Conservation (phyloP, 768 basidiomycete species). For the Calocybe cyanea region DNA sequence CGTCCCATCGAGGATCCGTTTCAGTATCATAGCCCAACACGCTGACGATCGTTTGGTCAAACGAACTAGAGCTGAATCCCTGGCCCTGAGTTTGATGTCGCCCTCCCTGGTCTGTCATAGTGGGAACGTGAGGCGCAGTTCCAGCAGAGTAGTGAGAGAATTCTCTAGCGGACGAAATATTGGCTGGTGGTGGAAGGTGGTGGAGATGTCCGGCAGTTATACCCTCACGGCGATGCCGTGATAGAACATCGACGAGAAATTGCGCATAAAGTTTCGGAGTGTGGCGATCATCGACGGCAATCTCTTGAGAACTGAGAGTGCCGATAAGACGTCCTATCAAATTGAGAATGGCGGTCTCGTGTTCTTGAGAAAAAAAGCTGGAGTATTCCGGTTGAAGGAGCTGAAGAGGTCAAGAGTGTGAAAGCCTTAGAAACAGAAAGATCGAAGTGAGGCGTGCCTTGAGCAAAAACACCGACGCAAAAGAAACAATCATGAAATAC, state of each 20-base stretch:
- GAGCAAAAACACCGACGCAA: conserved; percentile 79
- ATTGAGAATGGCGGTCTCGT: conserved; percentile 69
- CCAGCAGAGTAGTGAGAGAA: conserved; percentile 14
- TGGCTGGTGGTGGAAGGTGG: conserved; percentile 42
- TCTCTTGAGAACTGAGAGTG: conserved; percentile 63
- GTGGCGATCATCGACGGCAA: conserved; percentile 79
- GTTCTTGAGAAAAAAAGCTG: conserved; percentile 53
- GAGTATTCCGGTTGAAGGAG: conserved; percentile 72
- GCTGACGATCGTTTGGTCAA: conserved; percentile 21
- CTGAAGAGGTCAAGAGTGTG: conserved; percentile 27
- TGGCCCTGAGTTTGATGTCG: conserved; percentile 16
- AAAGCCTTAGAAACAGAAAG: background rate
- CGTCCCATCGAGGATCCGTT: conserved; percentile 40
- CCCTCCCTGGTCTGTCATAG: conserved; percentile 18
- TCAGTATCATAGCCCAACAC: conserved; percentile 44
- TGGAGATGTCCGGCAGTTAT: conserved; percentile 52
- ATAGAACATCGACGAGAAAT: conserved; percentile 68
- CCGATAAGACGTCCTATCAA: conserved; percentile 70
- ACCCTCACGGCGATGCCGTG: conserved; percentile 64
- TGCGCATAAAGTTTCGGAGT: conserved; percentile 78
- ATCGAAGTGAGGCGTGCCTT: conserved; percentile 45
- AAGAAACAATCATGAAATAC: conserved; percentile 75
- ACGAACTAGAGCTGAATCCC: conserved; percentile 12
- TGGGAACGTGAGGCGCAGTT: conserved; percentile 27
- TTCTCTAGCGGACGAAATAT: conserved; percentile 18